Evolutionary conservation across 306 rosid genomes (phyloP).

Genomic region (Begonia peltatifolia): DNA sequence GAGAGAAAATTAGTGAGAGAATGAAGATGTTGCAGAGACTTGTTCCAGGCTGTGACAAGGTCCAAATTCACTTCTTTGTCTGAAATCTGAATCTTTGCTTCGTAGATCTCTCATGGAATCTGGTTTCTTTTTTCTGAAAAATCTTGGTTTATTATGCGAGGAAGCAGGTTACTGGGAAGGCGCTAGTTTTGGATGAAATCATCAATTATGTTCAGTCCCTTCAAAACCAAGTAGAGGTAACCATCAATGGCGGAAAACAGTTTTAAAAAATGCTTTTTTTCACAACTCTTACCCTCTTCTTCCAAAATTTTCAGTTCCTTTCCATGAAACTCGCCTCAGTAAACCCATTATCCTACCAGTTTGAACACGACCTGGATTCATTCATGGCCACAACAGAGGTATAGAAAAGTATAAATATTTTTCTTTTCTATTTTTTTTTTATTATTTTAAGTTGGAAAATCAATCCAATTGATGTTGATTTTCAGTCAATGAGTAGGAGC

Average conservation of each 20-base stretch:
- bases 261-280: background rate
- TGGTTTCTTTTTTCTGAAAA: slow-evolving; percentile 12
- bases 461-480: too few species aligned
- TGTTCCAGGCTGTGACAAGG: slow-evolving; percentile 97
- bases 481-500: too few species aligned
- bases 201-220: slow-evolving; percentile 99
- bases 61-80: slow-evolving; percentile 1
- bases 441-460: too few species aligned
- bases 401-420: background rate
- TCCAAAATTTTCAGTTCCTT: slow-evolving; percentile 43
- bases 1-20: slow-evolving; percentile 94
- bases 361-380: slow-evolving; percentile 47
- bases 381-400: slow-evolving; percentile 56
- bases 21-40: slow-evolving; percentile 75
- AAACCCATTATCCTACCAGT: slow-evolving; percentile 50
- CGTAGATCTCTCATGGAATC: background rate
- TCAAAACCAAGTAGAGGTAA: slow-evolving; percentile 97
- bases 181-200: slow-evolving; percentile 93
- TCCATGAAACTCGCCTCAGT: slow-evolving; percentile 83
- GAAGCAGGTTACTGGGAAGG: slow-evolving; percentile 78
- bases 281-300: background rate
- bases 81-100: background rate
- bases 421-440: too few species aligned
- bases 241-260: too few species aligned
- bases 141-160: slow-evolving; percentile 28